Evolutionary conservation across 2,329 filamentous ascomycete species (phyloP).

Genomic region (Diaporthe citrichinensis): DNA sequence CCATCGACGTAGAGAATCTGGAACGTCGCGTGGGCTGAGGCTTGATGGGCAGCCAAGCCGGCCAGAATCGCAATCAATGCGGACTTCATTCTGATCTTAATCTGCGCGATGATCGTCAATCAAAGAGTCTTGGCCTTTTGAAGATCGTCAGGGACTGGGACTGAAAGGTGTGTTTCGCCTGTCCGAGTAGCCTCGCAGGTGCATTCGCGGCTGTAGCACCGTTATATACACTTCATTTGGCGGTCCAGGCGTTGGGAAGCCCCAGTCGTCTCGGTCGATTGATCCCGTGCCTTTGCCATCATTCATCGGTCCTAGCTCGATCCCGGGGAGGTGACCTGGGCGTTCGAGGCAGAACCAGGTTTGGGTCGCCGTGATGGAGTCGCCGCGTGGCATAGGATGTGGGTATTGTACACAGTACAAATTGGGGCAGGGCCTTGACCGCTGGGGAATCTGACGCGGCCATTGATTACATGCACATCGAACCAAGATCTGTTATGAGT

Average conservation of each 20-base stretch:
- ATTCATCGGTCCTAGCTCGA: conserved; percentile 11
- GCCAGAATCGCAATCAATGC: conserved; percentile 49
- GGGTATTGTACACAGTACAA: conserved; percentile 7
- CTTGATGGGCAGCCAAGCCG: conserved; percentile 52
- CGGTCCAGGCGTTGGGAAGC: background rate
- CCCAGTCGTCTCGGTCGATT: conserved; percentile 12
- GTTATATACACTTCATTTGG: conserved; percentile 25
- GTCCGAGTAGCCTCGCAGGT: background rate
- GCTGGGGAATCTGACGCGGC: conserved; percentile 11
- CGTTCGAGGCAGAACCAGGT: background rate
- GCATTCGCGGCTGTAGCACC: background rate
- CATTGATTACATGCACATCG: conserved; percentile 18
- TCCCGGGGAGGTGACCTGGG: background rate
- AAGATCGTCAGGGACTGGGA: conserved; percentile 19
- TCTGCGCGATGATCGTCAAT: conserved; percentile 7
- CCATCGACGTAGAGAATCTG: conserved; percentile 65
- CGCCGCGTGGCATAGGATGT: background rate
- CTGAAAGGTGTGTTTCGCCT: background rate
- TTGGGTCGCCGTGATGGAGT: background rate
- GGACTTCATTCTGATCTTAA: conserved; percentile 52
- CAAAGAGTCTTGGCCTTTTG: conserved; percentile 24
- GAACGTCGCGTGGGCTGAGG: conserved; percentile 64
- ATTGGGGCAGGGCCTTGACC: background rate
- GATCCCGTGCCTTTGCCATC: conserved; percentile 13
- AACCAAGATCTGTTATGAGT: background rate